phyloP scores from a whole-genome alignment of 2,329 filamentous ascomycete genomes.

The Xylaria sp. region DNA sequence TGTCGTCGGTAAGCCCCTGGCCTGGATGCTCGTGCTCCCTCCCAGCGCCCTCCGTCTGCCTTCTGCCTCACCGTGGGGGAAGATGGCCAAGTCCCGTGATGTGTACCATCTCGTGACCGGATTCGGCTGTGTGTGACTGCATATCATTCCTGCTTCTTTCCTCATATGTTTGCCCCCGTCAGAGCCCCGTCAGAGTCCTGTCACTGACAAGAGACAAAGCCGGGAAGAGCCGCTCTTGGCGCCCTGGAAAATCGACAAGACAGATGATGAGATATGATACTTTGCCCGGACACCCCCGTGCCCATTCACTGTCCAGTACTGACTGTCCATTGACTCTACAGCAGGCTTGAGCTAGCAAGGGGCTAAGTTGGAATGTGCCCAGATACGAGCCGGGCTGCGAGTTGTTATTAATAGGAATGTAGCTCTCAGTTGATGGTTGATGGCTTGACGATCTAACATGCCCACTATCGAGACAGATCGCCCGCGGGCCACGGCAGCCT shows the following conservation, averaged over 20 bases:
- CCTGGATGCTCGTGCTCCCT: conserved; percentile 11
- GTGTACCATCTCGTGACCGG: conserved; percentile 39
- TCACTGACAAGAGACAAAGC: neutral
- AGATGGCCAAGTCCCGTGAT: conserved; percentile 31
- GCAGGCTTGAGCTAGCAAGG: neutral
- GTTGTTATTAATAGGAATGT: conserved; percentile 1
- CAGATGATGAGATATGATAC: neutral
- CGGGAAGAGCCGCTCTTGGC: conserved; percentile 39
- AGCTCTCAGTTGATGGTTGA: neutral
- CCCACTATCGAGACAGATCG: neutral
- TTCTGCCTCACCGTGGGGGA: conserved; percentile 26
- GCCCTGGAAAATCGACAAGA: conserved; percentile 18
- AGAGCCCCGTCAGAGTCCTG: no score
- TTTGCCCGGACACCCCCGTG: neutral
- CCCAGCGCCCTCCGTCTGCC: neutral
- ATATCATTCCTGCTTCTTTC: conserved; percentile 25
- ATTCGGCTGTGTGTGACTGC: conserved; percentile 41
- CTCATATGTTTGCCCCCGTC: conserved; percentile 7
- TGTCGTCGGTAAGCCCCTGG: conserved; percentile 25
- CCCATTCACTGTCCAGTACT: neutral
- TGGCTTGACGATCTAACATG: neutral
- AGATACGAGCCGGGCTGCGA: neutral
- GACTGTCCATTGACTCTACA: neutral
- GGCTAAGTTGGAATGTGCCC: neutral
- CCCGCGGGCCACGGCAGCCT: neutral